phyloP scores from a whole-genome alignment of 1,284 basidiomycete genomes.

The Wolfiporia cocos region DNA sequence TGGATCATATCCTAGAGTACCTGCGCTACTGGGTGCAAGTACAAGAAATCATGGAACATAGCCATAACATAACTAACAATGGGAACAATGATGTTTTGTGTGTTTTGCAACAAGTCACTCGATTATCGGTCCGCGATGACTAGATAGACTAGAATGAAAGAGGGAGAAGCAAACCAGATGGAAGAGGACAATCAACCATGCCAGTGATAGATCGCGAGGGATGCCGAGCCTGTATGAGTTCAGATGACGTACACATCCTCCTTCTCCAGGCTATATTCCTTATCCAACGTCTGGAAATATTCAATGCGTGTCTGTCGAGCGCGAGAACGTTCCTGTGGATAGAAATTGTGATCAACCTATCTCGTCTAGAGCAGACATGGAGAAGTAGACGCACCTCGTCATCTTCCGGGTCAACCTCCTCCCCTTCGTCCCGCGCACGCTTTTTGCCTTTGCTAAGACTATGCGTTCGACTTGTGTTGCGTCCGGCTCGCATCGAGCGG shows the following conservation, averaged over 20 bases:
- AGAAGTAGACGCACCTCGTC: conserved; percentile 18
- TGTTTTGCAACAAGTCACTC: too few relatives aligned
- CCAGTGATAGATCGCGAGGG: too few relatives aligned
- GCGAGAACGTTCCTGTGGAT: conserved; percentile 13
- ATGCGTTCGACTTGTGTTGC: conserved; percentile 14
- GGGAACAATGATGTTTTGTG: too few relatives aligned
- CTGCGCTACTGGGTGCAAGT: too few relatives aligned
- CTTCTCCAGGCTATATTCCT: conserved; percentile 25
- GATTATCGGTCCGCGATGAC: too few relatives aligned
- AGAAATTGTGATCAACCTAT: too few relatives aligned
- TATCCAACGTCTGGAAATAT: conserved; percentile 24
- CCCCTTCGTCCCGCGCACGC: conserved; percentile 7
- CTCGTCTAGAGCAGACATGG: too few relatives aligned
- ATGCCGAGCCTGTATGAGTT: too few relatives aligned
- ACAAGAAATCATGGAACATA: too few relatives aligned
- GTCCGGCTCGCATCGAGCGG: conserved; percentile 4
- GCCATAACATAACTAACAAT: too few relatives aligned
- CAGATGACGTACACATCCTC: conserved; percentile 27
- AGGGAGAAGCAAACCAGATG: conserved; percentile 1
- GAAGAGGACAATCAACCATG: neutral
- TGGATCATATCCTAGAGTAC: too few relatives aligned
- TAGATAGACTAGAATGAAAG: too few relatives aligned
- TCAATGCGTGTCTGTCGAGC: conserved; percentile 22
- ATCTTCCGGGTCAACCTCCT: conserved; percentile 15
- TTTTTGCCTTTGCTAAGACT: conserved; percentile 19